phyloP scores from a whole-genome alignment of 306 rosid species.

The Malus orientalis region DNA sequence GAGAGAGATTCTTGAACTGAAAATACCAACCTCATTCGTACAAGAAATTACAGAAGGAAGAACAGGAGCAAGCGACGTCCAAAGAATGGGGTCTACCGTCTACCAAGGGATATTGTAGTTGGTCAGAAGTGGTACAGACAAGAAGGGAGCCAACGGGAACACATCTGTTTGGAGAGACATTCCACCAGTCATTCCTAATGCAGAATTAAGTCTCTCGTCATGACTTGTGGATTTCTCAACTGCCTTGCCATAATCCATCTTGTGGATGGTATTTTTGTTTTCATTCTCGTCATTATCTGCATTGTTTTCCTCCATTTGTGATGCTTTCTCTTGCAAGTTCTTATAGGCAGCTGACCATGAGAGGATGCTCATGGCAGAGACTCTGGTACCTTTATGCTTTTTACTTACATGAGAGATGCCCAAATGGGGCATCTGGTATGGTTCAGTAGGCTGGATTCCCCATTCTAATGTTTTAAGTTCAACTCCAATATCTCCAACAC shows the following conservation, averaged over 20 bases:
- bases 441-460: slow-evolving; percentile 60
- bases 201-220: slow-evolving; percentile 47
- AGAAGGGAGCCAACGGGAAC: slow-evolving; percentile 61
- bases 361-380: slow-evolving; percentile 83
- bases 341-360: slow-evolving; percentile 88
- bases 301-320: slow-evolving; percentile 49
- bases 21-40: slow-evolving; percentile 66
- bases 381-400: slow-evolving; percentile 44
- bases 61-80: slow-evolving; percentile 85
- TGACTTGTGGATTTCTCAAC: slow-evolving; percentile 61
- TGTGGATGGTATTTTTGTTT: slow-evolving; percentile 60
- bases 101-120: slow-evolving; percentile 59
- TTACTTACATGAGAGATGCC: slow-evolving; percentile 46
- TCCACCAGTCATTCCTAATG: slow-evolving; percentile 60
- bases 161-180: slow-evolving; percentile 82
- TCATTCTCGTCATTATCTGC: slow-evolving; percentile 69
- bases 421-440: slow-evolving; percentile 85
- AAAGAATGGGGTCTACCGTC: slow-evolving; percentile 62
- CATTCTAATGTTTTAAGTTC: slow-evolving; percentile 76
- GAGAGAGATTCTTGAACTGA: neutral
- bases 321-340: slow-evolving; percentile 80
- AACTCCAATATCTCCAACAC: slow-evolving; percentile 54
- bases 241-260: slow-evolving; percentile 80
- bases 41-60: slow-evolving; percentile 65
- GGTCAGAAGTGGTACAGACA: slow-evolving; percentile 82